A percentile compares a stretch with the other conserved stretches of the same genome.
These are phyloP conservation scores for Rhizopus sp. DNA, from an alignment of 371 early-diverging fungal species.

Conservation along the genomic window DNA sequence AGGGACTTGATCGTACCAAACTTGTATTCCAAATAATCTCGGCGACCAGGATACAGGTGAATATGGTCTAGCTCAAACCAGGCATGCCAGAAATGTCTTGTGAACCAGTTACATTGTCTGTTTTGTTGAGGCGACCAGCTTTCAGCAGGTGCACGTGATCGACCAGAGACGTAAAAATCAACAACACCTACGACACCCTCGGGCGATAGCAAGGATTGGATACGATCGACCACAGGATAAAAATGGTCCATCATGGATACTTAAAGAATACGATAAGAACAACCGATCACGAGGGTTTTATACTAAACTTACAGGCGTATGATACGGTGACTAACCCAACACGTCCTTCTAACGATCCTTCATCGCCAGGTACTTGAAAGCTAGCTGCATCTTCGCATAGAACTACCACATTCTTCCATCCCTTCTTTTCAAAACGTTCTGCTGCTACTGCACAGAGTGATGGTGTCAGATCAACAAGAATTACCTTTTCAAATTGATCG, in stretches of 20 bases:
- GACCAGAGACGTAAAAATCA: constrained; percentile 78
- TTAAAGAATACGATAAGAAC: constrained; percentile 1
- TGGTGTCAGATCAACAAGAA: constrained; percentile 84
- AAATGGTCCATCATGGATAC: constrained; percentile 84
- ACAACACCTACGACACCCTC: constrained; percentile 78
- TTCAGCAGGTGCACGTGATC: constrained; percentile 58
- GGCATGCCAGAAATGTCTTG: constrained; percentile 79
- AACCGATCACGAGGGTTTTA: neutral
- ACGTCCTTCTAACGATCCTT: constrained; percentile 53
- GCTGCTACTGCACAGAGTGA: constrained; percentile 81
- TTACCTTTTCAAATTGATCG: constrained; percentile 73
- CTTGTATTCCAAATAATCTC: constrained; percentile 84
- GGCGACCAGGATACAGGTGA: constrained; percentile 73
- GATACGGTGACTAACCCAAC: constrained; percentile 81
- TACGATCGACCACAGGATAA: constrained; percentile 72
- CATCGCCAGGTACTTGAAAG: constrained; percentile 64
- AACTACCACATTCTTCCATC: constrained; percentile 82
- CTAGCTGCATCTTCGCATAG: constrained; percentile 79
- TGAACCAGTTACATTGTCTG: constrained; percentile 75
- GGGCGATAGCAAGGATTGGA: constrained; percentile 62
- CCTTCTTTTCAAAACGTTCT: constrained; percentile 69
- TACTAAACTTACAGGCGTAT: constrained; percentile 65
- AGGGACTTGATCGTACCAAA: constrained; percentile 77
- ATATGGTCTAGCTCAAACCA: constrained; percentile 85
- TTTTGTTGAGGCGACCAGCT: constrained; percentile 55